phyloP scores from a whole-genome alignment of 2,329 filamentous ascomycete genomes.

The Balansia obtecta region DNA sequence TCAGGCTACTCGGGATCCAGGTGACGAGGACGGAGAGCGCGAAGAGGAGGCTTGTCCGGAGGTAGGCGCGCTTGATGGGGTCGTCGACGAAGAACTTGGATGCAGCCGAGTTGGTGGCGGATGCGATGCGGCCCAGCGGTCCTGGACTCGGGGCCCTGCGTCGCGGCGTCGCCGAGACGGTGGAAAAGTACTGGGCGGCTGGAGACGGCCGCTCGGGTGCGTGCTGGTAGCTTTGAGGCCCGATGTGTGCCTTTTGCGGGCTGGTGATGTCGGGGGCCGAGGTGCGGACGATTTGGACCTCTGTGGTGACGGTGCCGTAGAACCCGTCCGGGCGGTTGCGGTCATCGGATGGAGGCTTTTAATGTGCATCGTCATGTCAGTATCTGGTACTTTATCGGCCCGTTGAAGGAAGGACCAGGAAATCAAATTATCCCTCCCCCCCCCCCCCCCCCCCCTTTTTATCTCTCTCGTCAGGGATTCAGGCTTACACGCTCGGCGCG shows the following conservation, averaged over 20 bases:
- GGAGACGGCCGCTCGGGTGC: slow-evolving; percentile 10
- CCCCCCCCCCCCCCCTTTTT: too few relatives aligned
- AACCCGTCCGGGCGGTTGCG: slow-evolving; percentile 15
- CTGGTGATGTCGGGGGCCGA: slow-evolving; percentile 11
- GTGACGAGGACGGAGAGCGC: slow-evolving; percentile 48
- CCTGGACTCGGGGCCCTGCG: slow-evolving; percentile 1
- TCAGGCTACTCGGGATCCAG: slow-evolving; percentile 57
- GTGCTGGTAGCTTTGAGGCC: slow-evolving; percentile 12
- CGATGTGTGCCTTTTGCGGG: slow-evolving; percentile 11
- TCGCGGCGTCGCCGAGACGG: slow-evolving; percentile 11
- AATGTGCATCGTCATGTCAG: background rate
- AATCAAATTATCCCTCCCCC: too few relatives aligned
- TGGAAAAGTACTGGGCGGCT: slow-evolving; percentile 21
- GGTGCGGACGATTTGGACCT: slow-evolving; percentile 32
- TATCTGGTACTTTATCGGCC: background rate
- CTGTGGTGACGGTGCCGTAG: slow-evolving; percentile 40
- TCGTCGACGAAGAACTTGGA: slow-evolving; percentile 29
- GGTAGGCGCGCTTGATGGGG: slow-evolving; percentile 47
- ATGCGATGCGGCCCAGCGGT: slow-evolving; percentile 8
- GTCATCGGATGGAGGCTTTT: background rate
- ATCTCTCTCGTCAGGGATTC: too few relatives aligned
- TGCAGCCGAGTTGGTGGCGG: slow-evolving; percentile 18
- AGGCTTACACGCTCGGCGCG: slow-evolving; percentile 21
- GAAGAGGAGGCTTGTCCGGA: slow-evolving; percentile 49
- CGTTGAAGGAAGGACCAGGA: too few relatives aligned